Percentiles rank a stretch among this genome's conserved stretches.
phyloP scores from a whole-genome alignment of 192 early-diverging fungal genomes.

The Backusella mclennaniae region DNA sequence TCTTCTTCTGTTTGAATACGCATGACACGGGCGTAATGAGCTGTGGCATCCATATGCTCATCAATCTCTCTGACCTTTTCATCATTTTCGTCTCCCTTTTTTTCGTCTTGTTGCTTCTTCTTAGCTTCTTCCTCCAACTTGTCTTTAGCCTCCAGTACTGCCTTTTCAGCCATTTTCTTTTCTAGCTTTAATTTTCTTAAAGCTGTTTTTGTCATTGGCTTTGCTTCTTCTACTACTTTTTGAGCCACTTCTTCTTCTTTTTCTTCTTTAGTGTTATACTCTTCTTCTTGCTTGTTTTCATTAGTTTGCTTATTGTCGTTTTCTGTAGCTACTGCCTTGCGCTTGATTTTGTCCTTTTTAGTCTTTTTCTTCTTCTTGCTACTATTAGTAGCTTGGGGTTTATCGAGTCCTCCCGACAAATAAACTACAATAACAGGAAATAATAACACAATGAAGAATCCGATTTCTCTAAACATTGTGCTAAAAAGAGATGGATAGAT shows the following conservation, averaged over 20 bases:
- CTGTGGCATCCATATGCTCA: slow-evolving; percentile 28
- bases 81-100: neutral
- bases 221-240: neutral
- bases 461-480: slow-evolving; percentile 21
- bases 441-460: slow-evolving; percentile 20
- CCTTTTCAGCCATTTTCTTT: slow-evolving; percentile 1
- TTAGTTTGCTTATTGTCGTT: neutral
- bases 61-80: slow-evolving; percentile 21
- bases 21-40: slow-evolving; percentile 25
- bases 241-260: neutral
- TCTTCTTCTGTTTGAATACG: slow-evolving; percentile 25
- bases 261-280: neutral
- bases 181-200: neutral
- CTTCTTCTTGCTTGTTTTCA: neutral
- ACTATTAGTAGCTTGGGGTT: slow-evolving; percentile 6
- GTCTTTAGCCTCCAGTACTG: neutral
- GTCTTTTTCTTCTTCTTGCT: slow-evolving; percentile 22
- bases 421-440: slow-evolving; percentile 17
- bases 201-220: neutral
- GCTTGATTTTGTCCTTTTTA: slow-evolving; percentile 1
- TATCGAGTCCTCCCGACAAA: neutral
- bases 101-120: neutral
- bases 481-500: neutral
- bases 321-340: neutral
- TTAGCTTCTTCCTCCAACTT: neutral